Percentiles rank a stretch among this genome's conserved stretches.
These are phyloP conservation scores for Perkinsus olseni DNA, from an alignment of 169 alveolate species.

Conservation along the genomic window DNA sequence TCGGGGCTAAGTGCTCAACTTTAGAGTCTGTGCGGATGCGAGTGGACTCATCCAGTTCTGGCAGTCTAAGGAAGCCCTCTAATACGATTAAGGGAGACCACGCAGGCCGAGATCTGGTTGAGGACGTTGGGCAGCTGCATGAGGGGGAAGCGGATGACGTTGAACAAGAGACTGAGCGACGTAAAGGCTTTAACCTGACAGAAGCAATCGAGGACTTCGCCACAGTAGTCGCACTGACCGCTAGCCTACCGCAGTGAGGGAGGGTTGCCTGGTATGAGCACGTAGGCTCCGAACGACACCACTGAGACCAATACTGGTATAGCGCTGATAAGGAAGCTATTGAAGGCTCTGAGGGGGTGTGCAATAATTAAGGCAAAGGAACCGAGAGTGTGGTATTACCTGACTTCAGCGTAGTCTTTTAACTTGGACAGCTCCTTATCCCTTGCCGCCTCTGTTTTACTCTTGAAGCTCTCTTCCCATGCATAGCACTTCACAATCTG, in stretches of 20 bases:
- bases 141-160: slow-evolving; percentile 44
- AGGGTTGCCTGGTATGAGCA: not conserved
- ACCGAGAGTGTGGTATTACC: not conserved
- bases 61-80: not conserved
- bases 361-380: not conserved
- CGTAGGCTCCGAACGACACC: slow-evolving; percentile 3
- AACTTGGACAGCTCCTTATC: slow-evolving; percentile 35
- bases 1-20: not conserved
- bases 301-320: not conserved
- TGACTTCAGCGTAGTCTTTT: not conserved
- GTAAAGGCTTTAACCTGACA: slow-evolving; percentile 35
- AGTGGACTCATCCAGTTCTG: not conserved
- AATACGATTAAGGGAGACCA: slow-evolving; percentile 11
- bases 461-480: slow-evolving; percentile 64
- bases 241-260: not conserved
- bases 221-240: not conserved
- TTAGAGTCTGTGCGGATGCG: not conserved
- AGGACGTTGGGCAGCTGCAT: slow-evolving; percentile 35
- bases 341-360: not conserved
- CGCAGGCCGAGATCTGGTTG: slow-evolving; percentile 10
- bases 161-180: slow-evolving; percentile 40
- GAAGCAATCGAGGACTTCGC: no score
- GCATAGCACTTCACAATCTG: slow-evolving; percentile 64
- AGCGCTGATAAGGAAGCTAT: not conserved
- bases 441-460: slow-evolving; percentile 46